Percentiles rank a stretch among this genome's conserved stretches.
Evolutionary conservation across 2,329 filamentous ascomycete species (phyloP).

Genomic region (Cordyceps militaris): DNA sequence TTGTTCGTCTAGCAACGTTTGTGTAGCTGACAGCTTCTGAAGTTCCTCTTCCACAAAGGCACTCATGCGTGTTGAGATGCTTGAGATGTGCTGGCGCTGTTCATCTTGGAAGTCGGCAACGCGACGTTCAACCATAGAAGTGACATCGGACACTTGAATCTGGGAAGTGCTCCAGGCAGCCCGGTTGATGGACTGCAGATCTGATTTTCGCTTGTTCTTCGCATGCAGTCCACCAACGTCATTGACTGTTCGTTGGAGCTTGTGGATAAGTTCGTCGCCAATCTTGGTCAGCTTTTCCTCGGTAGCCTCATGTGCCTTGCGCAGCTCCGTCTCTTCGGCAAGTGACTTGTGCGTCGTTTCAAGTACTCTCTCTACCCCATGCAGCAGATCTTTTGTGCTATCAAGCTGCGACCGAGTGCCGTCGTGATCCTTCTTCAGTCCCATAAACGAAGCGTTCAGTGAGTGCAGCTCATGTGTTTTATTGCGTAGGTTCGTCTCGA

Average conservation of each 20-base stretch:
- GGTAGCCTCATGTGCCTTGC: conserved; percentile 79
- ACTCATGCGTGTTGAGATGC: conserved; percentile 65
- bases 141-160: conserved; percentile 67
- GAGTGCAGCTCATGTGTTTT: conserved; percentile 90
- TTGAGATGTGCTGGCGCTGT: conserved; percentile 63
- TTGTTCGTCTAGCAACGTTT: conserved; percentile 63
- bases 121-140: conserved; percentile 66
- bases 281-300: conserved; percentile 69
- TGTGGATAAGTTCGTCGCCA: conserved; percentile 69
- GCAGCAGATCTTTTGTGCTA: conserved; percentile 71
- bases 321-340: conserved; percentile 69
- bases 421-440: conserved; percentile 84
- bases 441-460: conserved; percentile 79
- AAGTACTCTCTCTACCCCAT: conserved; percentile 82
- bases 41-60: conserved; percentile 71
- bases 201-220: conserved; percentile 79
- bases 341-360: conserved; percentile 68
- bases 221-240: conserved; percentile 78
- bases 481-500: conserved; percentile 84
- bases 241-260: conserved; percentile 66
- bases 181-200: conserved; percentile 74
- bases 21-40: conserved; percentile 61
- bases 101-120: conserved; percentile 65
- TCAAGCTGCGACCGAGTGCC: conserved; percentile 64
- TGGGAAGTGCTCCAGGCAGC: conserved; percentile 73